Conservation (phyloP, 352 stramenopile genomes). For the Phytophthora citrophthora region DNA sequence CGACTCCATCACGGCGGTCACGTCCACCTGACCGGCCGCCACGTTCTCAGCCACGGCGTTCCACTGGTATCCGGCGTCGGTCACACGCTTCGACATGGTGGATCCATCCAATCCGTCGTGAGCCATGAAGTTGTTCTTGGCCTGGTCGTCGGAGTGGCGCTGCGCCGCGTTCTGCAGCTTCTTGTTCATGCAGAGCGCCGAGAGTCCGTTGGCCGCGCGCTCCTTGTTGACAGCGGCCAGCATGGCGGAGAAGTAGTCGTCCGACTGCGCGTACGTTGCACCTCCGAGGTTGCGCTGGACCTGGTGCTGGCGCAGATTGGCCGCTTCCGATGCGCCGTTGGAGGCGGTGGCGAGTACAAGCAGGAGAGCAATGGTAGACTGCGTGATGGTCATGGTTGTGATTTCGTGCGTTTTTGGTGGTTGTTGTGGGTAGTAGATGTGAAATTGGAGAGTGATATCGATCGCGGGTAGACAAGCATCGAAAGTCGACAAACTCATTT, state of each 20-base stretch:
- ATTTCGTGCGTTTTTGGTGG: not conserved
- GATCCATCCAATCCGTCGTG: constrained; percentile 48
- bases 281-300: constrained; percentile 13
- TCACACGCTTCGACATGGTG: constrained; percentile 41
- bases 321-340: constrained; percentile 3
- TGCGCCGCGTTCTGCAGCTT: constrained; percentile 33
- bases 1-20: constrained; percentile 33
- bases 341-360: constrained; percentile 2
- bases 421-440: constrained; percentile 2
- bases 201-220: constrained; percentile 37
- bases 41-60: constrained; percentile 40
- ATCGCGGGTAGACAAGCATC: not conserved
- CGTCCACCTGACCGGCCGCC: constrained; percentile 31
- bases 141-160: constrained; percentile 41
- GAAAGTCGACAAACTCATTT: not conserved
- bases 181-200: constrained; percentile 42
- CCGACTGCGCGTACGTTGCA: constrained; percentile 17
- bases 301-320: constrained; percentile 18
- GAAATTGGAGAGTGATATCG: constrained; percentile 2
- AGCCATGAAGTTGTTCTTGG: constrained; percentile 46
- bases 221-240: constrained; percentile 50
- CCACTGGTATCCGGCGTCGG: constrained; percentile 47
- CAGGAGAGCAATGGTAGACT: constrained; percentile 8
- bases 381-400: constrained; percentile 1
- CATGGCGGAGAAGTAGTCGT: constrained; percentile 32